phyloP scores from a whole-genome alignment of 1,284 basidiomycete species.

The Heliocybe sulcata region DNA sequence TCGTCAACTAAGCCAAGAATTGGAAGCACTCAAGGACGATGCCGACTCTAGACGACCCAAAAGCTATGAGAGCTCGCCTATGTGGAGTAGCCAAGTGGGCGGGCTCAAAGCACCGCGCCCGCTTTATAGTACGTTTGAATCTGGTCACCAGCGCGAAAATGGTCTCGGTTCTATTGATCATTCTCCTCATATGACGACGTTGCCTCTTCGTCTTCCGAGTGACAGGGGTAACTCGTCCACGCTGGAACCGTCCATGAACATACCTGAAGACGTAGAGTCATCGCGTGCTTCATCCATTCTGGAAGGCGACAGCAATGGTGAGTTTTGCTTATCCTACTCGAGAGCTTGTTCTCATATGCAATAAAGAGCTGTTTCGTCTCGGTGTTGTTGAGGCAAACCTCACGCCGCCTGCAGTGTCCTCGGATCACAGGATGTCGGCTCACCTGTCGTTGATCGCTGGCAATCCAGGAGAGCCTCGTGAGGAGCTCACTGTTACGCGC shows the following conservation, averaged over 20 bases:
- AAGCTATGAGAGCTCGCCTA: slow-evolving; percentile 13
- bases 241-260: slow-evolving; percentile 19
- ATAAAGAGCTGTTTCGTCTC: slow-evolving; percentile 40
- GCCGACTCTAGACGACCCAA: slow-evolving; percentile 8
- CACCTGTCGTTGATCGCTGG: slow-evolving; percentile 19
- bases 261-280: slow-evolving; percentile 63
- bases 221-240: slow-evolving; percentile 12
- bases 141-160: slow-evolving; percentile 7
- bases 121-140: slow-evolving; percentile 13
- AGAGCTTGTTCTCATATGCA: background rate
- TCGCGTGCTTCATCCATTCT: slow-evolving; percentile 46
- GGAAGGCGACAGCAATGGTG: slow-evolving; percentile 38
- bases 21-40: slow-evolving; percentile 32
- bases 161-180: background rate
- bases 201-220: slow-evolving; percentile 25
- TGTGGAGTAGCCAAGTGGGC: slow-evolving; percentile 23
- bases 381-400: slow-evolving; percentile 43
- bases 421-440: slow-evolving; percentile 34
- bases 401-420: slow-evolving; percentile 37
- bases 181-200: slow-evolving; percentile 9
- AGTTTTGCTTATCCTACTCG: slow-evolving; percentile 14
- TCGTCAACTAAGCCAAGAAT: slow-evolving; percentile 54
- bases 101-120: slow-evolving; percentile 18
- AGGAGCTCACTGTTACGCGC: background rate
- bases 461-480: slow-evolving; percentile 9